These are phyloP conservation scores for Stellera chamaejasme DNA, from an alignment of 345 rosid species.

Conservation along the genomic window DNA sequence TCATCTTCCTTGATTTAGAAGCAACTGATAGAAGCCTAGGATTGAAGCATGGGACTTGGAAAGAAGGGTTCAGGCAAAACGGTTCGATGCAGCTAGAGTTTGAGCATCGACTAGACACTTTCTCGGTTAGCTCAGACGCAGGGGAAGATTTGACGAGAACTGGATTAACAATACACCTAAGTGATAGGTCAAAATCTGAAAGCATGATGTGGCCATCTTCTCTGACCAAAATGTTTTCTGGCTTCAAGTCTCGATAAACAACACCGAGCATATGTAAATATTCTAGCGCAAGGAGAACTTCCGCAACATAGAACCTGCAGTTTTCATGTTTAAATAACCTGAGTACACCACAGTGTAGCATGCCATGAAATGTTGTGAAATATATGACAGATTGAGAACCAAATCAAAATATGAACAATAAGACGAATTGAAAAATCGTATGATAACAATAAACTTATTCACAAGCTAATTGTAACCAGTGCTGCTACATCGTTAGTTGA, in stretches of 20 bases:
- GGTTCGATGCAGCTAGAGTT: constrained; percentile 72
- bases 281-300: constrained; percentile 71
- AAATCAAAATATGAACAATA: too few species aligned
- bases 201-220: constrained; percentile 93
- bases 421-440: too few species aligned
- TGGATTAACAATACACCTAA: constrained; percentile 48
- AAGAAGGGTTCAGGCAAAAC: constrained; percentile 69
- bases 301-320: constrained; percentile 68
- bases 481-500: too few species aligned
- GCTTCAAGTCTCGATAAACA: constrained; percentile 72
- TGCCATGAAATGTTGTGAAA: neutral
- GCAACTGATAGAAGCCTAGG: constrained; percentile 56
- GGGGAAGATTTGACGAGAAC: constrained; percentile 38
- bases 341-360: neutral
- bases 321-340: constrained; percentile 5
- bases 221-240: constrained; percentile 68
- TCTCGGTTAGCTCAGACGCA: constrained; percentile 28
- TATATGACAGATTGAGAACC: too few species aligned
- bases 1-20: constrained; percentile 48
- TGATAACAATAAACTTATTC: too few species aligned
- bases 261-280: constrained; percentile 87
- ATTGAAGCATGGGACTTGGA: constrained; percentile 76
- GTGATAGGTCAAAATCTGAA: constrained; percentile 73
- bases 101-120: constrained; percentile 58
- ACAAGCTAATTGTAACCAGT: too few species aligned